Evolutionary conservation across 75 land plant genomes (phyloP), one percentile per base, ranked within the genome.

Genomic region (Ceratopteris richardii): DNA sequence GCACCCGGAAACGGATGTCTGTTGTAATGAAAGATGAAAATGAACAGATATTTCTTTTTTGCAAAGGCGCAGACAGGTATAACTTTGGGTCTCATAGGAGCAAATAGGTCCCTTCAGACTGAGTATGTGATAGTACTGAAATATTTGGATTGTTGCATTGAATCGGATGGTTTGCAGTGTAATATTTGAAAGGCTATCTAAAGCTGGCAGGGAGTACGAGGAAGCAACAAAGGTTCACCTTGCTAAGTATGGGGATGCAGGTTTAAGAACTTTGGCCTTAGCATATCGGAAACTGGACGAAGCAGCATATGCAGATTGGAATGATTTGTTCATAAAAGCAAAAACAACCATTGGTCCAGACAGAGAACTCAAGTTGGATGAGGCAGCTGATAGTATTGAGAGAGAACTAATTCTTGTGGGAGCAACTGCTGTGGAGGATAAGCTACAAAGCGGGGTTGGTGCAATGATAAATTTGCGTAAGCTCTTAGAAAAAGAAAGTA

Each of bases 31-130:
- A 57, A 31, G 77, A 84, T 50, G 81, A 79, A 39, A 62, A 72
- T 37, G 85, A 79, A 19, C 80, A 82, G 48, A 71, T 91, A 25
- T 54, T 83, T 46, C 68, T 91, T 7, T 70, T 91, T 10, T 91
- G 88, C 75, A 91, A 91, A 70, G 97, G 97, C 46, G 97, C 97
- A 18, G 97, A 91, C 62, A 83, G 87, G 96, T 90, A 26, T 39
- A 61, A 23, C 9, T 40, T 52, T n/a, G 10, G 6, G 6, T 62
- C 24, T 9, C 39, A 21, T 62, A 7, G 36, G 21, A 10, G 13
- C 26, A 37, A 55, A 12, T 55, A 26, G n/a, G n/a, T n/a, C n/a
- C 53, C 18, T 51, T 51, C 18, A 18, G n/a, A 9, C 18, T 23
- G 14, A 9, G 42, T 40, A 40, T 9, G 42, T 9, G 12, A 40